phyloP scores from a whole-genome alignment of 1,284 basidiomycete species.

The Leccinum pachyderme region DNA sequence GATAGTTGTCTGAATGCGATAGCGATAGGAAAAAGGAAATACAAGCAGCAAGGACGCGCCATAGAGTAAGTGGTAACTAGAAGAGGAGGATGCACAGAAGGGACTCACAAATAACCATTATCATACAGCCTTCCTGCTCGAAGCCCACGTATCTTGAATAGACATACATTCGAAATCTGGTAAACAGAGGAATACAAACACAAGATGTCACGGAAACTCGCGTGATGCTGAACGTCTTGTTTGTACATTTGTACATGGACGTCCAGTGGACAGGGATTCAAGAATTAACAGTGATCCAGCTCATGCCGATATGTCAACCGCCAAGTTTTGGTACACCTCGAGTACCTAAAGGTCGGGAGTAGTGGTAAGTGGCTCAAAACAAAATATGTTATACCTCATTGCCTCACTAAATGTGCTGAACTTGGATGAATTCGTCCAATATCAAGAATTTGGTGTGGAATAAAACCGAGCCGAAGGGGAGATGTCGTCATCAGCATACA shows the following conservation, averaged over 20 bases:
- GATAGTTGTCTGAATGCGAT: constrained; percentile 34
- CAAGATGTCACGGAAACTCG: constrained; percentile 18
- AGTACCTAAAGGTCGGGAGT: constrained; percentile 31
- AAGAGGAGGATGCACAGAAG: background rate
- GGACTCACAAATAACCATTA: constrained; percentile 35
- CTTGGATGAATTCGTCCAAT: constrained; percentile 7
- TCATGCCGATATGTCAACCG: background rate
- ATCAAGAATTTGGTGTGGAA: too few species aligned
- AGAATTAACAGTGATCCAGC: background rate
- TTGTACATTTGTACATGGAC: constrained; percentile 37
- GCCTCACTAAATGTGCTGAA: constrained; percentile 36
- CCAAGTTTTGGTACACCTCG: constrained; percentile 44
- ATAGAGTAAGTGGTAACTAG: constrained; percentile 30
- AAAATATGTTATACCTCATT: constrained; percentile 18
- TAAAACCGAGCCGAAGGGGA: background rate
- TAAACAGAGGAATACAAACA: background rate
- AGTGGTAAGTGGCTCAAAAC: background rate
- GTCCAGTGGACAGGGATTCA: constrained; percentile 19
- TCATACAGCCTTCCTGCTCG: constrained; percentile 37
- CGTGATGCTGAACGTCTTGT: constrained; percentile 40
- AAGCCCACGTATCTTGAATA: constrained; percentile 39
- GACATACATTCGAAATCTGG: constrained; percentile 44
- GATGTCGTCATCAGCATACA: background rate
- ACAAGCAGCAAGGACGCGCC: constrained; percentile 31
- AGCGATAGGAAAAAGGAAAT: constrained; percentile 39